phyloP scores from a whole-genome alignment of 768 basidiomycete genomes.

The Ramaria sp. region DNA sequence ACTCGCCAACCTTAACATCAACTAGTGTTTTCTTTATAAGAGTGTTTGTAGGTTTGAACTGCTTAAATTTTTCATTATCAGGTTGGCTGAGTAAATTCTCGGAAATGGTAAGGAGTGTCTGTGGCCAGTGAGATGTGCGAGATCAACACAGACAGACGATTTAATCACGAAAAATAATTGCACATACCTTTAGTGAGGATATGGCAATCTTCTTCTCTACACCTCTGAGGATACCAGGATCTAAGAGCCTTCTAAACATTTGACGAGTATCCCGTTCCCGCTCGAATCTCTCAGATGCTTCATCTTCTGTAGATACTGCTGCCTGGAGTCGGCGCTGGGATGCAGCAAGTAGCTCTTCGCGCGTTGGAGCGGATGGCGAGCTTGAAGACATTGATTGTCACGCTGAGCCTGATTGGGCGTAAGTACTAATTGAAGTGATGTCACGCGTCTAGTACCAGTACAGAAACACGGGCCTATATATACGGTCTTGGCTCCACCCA shows the following conservation, averaged over 20 bases:
- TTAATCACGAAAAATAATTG: constrained; percentile 10
- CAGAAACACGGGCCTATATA: too few relatives aligned
- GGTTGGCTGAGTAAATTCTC: constrained; percentile 70
- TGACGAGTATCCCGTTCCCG: constrained; percentile 60
- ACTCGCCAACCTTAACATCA: constrained; percentile 34
- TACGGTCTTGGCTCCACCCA: background rate
- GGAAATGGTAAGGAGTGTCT: constrained; percentile 60
- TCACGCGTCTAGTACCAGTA: background rate
- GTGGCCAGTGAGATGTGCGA: constrained; percentile 33
- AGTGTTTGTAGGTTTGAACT: constrained; percentile 68
- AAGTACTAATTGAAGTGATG: constrained; percentile 1
- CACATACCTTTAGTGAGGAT: constrained; percentile 52
- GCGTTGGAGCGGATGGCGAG: background rate
- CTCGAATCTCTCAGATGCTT: constrained; percentile 11
- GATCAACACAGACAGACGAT: constrained; percentile 10
- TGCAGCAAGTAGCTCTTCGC: constrained; percentile 3
- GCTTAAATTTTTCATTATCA: constrained; percentile 57
- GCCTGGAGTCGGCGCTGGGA: constrained; percentile 1
- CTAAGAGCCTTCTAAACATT: constrained; percentile 63
- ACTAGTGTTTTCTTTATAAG: constrained; percentile 57
- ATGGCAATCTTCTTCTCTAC: constrained; percentile 53
- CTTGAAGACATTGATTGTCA: background rate
- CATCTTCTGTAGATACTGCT: constrained; percentile 6
- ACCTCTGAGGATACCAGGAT: constrained; percentile 67
- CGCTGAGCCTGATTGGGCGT: background rate